Evolutionary conservation across 2,329 filamentous ascomycete genomes (phyloP), one percentile per base, ranked within the genome.

Genomic region (Botrytis tulipae): DNA sequence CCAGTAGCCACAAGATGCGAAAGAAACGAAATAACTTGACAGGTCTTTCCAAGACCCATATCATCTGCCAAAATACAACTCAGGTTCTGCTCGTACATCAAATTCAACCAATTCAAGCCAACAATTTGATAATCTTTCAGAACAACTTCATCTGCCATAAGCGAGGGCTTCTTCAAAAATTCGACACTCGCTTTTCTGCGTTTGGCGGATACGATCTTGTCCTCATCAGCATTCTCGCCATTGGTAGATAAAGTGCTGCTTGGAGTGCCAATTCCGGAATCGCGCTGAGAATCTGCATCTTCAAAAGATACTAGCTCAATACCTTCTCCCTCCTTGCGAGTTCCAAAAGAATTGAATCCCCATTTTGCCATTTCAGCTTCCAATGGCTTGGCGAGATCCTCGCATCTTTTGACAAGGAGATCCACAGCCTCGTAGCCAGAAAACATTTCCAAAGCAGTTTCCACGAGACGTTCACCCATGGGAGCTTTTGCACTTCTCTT

Each of bases 41-140:
- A 98, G 0, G 96, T 99, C 85, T 99, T 99, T 63, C 96, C 96
- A 59, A 95, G 85, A 70, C 93, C 96, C 96, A 99, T 99, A 81
- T 99, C 96, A 81, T 99, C 96, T 2, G 96, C 96, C 29, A 99
- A 86, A 73, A 99, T 98, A 76, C 94, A 95, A 63, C 93, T 95
- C 70, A 97, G 88, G 42, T 90, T 87, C 73, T 93, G 90, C 70
- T 91, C 87, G 83, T 94, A 97, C 22, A 99, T 87, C 63, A 98
- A 84, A 72, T 91, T 90, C 80, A 99, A 88, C 96, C 96, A 99
- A 80, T 98, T 98, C 70, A 99, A 87, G 6, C 96, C 96, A 44
- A 97, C 94, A 32, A 98, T 84, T 81, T 99, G 96, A 80, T 98
- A 98, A 51, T 96, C 91, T 81, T 98, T 98, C 85, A 99, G 90